Evolutionary conservation across 225 moss, liverwort and hornwort species (phyloP).

Genomic region (Sphagnum tenellum): DNA sequence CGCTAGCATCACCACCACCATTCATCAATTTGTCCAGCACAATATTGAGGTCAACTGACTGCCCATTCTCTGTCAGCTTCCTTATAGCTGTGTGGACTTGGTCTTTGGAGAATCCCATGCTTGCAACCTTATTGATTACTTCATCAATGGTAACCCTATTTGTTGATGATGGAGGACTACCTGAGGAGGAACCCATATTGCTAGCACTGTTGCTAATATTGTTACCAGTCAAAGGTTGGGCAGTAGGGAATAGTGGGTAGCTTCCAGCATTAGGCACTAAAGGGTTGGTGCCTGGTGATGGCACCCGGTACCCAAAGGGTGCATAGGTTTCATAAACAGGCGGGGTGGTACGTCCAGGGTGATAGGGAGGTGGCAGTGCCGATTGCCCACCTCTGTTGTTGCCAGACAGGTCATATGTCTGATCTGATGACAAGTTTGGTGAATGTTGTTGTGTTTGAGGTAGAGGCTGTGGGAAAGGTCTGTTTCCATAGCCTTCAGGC

Average conservation of each 20-base stretch:
- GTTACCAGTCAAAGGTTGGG: constrained; percentile 71
- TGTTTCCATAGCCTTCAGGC: constrained; percentile 4
- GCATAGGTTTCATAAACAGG: constrained; percentile 70
- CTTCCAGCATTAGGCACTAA: constrained; percentile 70
- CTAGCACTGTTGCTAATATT: constrained; percentile 36
- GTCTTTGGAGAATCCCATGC: constrained; percentile 91
- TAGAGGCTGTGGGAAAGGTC: constrained; percentile 11
- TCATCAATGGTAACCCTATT: constrained; percentile 78
- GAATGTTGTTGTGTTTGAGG: constrained; percentile 5
- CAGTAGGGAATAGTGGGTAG: constrained; percentile 76
- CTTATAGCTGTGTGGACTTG: constrained; percentile 81
- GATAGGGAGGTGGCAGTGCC: constrained; percentile 43
- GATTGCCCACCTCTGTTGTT: constrained; percentile 12
- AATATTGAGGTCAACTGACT: constrained; percentile 85
- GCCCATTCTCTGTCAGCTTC: constrained; percentile 79
- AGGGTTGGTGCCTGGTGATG: constrained; percentile 50
- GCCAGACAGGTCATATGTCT: constrained; percentile 31
- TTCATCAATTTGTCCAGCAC: constrained; percentile 96
- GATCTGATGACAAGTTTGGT: constrained; percentile 6
- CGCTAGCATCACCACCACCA: constrained; percentile 41
- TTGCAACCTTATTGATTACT: constrained; percentile 79
- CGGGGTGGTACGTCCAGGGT: constrained; percentile 37
- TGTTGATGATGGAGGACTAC: constrained; percentile 38
- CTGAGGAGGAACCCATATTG: constrained; percentile 31
- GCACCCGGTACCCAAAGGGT: constrained; percentile 41